Conservation (phyloP, 768 basidiomycete genomes). For the Phaffia australis region DNA sequence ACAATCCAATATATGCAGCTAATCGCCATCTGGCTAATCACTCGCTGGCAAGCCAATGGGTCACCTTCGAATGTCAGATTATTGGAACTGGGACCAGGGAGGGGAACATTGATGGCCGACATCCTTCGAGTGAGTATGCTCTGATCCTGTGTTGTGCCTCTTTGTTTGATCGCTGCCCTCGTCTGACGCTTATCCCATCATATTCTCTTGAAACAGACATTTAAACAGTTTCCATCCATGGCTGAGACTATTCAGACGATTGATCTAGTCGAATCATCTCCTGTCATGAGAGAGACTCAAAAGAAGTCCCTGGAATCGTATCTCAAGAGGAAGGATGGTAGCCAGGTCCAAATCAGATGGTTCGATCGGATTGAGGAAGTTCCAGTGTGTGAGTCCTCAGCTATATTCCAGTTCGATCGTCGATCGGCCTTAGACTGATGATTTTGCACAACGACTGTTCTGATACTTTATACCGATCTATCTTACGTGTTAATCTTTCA, state of each 20-base stretch:
- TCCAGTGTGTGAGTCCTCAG: conserved; percentile 36
- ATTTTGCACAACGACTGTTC: conserved; percentile 20
- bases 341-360: conserved; percentile 48
- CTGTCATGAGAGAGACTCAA: conserved; percentile 56
- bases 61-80: conserved; percentile 50
- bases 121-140: conserved; percentile 58
- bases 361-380: conserved; percentile 63
- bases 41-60: conserved; percentile 56
- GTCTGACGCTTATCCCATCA: not conserved
- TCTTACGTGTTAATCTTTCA: conserved; percentile 27
- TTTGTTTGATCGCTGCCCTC: conserved; percentile 1
- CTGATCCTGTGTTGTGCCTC: not conserved
- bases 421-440: conserved; percentile 27
- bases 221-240: conserved; percentile 34
- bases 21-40: conserved; percentile 72
- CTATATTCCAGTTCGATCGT: not conserved
- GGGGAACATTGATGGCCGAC: conserved; percentile 84
- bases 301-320: conserved; percentile 42
- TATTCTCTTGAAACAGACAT: conserved; percentile 28
- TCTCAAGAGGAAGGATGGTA: too few relatives aligned
- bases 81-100: conserved; percentile 86
- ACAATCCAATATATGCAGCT: conserved; percentile 46
- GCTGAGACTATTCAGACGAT: conserved; percentile 36
- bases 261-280: conserved; percentile 72
- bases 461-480: not conserved